Percentiles rank a stretch among this genome's conserved stretches.
Evolutionary conservation across 768 basidiomycete genomes (phyloP).

Genomic region (Leccinum disarticulatum): DNA sequence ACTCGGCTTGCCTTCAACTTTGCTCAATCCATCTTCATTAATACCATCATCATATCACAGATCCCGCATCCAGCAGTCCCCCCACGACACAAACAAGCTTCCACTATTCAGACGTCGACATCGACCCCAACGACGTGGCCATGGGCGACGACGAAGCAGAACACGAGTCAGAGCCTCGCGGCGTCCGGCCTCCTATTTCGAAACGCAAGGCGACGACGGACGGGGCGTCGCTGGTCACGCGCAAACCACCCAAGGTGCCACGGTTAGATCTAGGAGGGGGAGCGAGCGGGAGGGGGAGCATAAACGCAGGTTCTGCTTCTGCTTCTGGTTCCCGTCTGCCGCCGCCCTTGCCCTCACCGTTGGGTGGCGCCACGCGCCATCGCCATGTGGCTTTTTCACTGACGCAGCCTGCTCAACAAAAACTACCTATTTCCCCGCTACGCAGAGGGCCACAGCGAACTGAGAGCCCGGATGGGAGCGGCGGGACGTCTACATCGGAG

Average conservation of each 20-base stretch:
- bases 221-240: constrained; percentile 6
- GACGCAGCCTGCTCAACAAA: constrained; percentile 11
- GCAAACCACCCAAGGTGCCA: constrained; percentile 19
- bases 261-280: constrained; percentile 15
- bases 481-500: constrained; percentile 18
- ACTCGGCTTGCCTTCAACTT: not conserved
- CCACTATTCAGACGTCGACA: constrained; percentile 15
- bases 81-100: constrained; percentile 14
- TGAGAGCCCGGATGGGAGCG: not conserved
- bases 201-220: constrained; percentile 29
- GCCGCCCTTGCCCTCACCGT: not conserved
- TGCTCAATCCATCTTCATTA: not conserved
- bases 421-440: too few relatives aligned
- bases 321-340: not conserved
- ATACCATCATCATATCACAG: constrained; percentile 4
- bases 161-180: not conserved
- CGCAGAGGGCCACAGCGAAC: not conserved
- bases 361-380: not conserved
- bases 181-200: constrained; percentile 10
- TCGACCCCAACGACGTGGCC: constrained; percentile 11
- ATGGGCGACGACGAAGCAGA: constrained; percentile 25
- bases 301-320: not conserved
- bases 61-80: constrained; percentile 23
- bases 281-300: not conserved
- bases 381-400: not conserved